Percentiles rank a stretch among this genome's conserved stretches.
Conservation (phyloP, 2,329 filamentous ascomycete genomes). For the Colletotrichum spinosum region DNA sequence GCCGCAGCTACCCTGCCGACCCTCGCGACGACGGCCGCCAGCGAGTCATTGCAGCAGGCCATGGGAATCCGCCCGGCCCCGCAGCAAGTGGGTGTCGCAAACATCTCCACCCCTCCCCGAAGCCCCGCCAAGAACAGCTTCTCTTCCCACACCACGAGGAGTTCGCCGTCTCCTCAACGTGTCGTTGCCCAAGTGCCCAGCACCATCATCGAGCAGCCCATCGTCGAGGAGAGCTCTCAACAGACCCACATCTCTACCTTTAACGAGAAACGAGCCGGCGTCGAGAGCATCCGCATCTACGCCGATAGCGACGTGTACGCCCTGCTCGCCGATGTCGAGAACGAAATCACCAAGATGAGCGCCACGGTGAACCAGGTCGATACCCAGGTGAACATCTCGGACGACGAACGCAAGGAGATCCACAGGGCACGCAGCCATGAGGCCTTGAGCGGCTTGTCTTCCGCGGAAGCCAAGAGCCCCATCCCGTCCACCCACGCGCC, state of each 20-base stretch:
- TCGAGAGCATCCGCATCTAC: conserved; percentile 77
- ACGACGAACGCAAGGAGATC: conserved; percentile 54
- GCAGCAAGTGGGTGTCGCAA: conserved; percentile 45
- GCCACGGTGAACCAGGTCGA: conserved; percentile 44
- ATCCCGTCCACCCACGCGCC: conserved; percentile 44
- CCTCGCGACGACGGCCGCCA: conserved; percentile 45
- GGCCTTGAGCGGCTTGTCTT: conserved; percentile 53
- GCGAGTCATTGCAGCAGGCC: conserved; percentile 56
- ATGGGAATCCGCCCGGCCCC: conserved; percentile 50
- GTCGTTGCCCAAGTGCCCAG: conserved; percentile 66
- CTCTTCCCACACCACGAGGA: conserved; percentile 49
- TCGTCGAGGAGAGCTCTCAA: conserved; percentile 55
- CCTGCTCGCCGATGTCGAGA: conserved; percentile 75
- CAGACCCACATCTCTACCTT: conserved; percentile 43
- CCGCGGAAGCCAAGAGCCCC: conserved; percentile 42
- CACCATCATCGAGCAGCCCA: conserved; percentile 65
- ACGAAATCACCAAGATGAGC: conserved; percentile 64
- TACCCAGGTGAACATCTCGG: conserved; percentile 47
- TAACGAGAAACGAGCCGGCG: conserved; percentile 51
- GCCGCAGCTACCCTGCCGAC: conserved; percentile 70
- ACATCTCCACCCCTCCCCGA: conserved; percentile 68
- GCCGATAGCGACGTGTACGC: conserved; percentile 75
- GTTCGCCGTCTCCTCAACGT: conserved; percentile 62
- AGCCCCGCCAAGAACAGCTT: conserved; percentile 64
- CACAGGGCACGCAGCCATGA: conserved; percentile 65